phyloP scores from a whole-genome alignment of 208 protist species.

The Leishmania tropica region DNA sequence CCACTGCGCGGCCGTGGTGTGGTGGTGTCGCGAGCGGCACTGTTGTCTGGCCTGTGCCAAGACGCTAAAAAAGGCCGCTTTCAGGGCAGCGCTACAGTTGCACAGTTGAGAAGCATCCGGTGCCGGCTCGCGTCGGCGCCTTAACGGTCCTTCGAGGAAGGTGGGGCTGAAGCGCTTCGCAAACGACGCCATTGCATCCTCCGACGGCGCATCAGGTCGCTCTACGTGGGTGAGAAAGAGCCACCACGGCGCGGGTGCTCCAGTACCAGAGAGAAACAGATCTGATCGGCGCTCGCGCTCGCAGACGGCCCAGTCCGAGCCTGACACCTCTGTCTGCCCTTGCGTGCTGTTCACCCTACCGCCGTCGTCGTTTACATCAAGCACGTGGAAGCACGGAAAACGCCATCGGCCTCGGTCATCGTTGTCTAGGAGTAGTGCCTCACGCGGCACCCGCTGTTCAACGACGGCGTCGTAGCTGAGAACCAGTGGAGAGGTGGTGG shows the following conservation, averaged over 20 bases:
- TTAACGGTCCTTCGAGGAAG: background rate
- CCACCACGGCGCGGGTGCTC: slow-evolving; percentile 4
- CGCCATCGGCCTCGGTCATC: slow-evolving; percentile 25
- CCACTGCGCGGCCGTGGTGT: slow-evolving; percentile 12
- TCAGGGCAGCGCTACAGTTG: slow-evolving; percentile 1
- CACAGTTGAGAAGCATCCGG: background rate
- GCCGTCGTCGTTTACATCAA: slow-evolving; percentile 32
- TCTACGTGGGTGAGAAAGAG: slow-evolving; percentile 1
- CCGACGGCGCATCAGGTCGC: background rate
- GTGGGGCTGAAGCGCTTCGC: slow-evolving; percentile 12
- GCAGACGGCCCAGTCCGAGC: background rate
- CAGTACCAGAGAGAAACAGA: background rate
- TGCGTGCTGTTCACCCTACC: background rate
- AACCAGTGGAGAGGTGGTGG: slow-evolving; percentile 72
- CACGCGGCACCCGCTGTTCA: slow-evolving; percentile 42
- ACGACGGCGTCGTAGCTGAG: slow-evolving; percentile 50
- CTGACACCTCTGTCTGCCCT: background rate
- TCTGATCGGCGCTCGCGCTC: background rate
- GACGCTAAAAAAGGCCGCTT: slow-evolving; percentile 1
- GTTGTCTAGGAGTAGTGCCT: slow-evolving; percentile 51
- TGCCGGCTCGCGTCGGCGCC: background rate
- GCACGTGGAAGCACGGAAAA: slow-evolving; percentile 34
- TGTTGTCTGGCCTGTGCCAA: background rate
- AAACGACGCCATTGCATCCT: slow-evolving; percentile 3
- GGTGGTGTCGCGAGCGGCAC: background rate